phyloP scores from a whole-genome alignment of 2,329 filamentous ascomycete species.

The Hymenoscyphus infarciens region DNA sequence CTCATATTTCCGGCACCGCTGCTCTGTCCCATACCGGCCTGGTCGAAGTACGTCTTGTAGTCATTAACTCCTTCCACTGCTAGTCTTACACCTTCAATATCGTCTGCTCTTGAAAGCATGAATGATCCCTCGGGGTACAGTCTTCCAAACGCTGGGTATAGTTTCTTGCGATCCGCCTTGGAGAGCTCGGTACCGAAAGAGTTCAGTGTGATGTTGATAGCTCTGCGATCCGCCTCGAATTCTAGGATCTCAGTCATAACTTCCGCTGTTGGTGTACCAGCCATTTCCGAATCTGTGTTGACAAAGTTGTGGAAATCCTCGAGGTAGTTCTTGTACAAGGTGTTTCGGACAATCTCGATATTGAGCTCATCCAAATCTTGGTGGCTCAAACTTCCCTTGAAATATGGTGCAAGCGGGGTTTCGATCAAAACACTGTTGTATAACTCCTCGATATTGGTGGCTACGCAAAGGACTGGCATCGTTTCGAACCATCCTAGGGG shows the following conservation, averaged over 20 bases:
- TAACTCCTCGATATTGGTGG: constrained; percentile 96
- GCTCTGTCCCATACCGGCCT: constrained; percentile 73
- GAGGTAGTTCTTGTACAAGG: constrained; percentile 98
- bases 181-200: constrained; percentile 95
- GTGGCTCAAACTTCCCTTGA: constrained; percentile 94
- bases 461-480: constrained; percentile 95
- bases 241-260: constrained; percentile 95
- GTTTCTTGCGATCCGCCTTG: constrained; percentile 91
- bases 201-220: constrained; percentile 99
- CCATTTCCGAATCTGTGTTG: constrained; percentile 82
- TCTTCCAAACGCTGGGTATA: constrained; percentile 88
- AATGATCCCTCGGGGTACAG: constrained; percentile 91
- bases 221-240: constrained; percentile 92
- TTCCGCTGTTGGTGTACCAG: constrained; percentile 83
- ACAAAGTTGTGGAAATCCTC: constrained; percentile 97
- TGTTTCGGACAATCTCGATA: constrained; percentile 98
- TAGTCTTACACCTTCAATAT: constrained; percentile 87
- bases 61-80: constrained; percentile 91
- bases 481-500: constrained; percentile 98
- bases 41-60: constrained; percentile 95
- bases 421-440: constrained; percentile 98
- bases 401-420: constrained; percentile 92
- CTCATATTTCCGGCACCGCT: constrained; percentile 80
- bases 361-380: constrained; percentile 98
- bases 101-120: constrained; percentile 92